These are phyloP conservation scores for Castanea sativa DNA, from an alignment of 306 rosid species.

Conservation along the genomic window DNA sequence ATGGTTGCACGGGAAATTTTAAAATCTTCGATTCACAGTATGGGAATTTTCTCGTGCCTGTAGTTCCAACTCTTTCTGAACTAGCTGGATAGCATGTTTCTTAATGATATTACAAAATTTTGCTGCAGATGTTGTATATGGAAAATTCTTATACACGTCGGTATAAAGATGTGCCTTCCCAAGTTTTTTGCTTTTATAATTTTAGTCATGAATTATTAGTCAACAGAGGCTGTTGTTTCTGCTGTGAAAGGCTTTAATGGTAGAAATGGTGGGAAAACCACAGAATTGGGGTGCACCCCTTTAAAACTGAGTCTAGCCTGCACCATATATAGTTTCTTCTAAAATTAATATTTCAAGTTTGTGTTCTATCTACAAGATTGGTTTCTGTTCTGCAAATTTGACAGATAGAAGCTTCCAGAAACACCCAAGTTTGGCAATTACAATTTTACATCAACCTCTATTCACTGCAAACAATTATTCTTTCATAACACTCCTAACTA, in stretches of 20 bases:
- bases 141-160: neutral
- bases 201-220: neutral
- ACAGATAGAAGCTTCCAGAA: neutral
- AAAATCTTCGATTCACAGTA: constrained; percentile 51
- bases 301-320: neutral
- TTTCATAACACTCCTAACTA: neutral
- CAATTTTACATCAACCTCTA: neutral
- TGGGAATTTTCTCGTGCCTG: constrained; percentile 61
- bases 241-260: neutral
- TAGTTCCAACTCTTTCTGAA: constrained; percentile 45
- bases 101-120: constrained; percentile 1
- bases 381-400: neutral
- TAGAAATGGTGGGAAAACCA: too few relatives aligned
- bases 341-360: neutral
- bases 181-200: neutral
- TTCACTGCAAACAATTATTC: neutral
- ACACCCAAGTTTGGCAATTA: neutral
- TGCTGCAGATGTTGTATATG: neutral
- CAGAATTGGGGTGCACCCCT: neutral
- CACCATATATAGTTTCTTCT: neutral
- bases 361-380: neutral
- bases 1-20: constrained; percentile 59
- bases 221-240: neutral
- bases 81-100: constrained; percentile 25
- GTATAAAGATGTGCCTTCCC: neutral